Base-by-base conservation (phyloP, 441 rosid genomes). In the Pelargonium citronellum region DNA sequence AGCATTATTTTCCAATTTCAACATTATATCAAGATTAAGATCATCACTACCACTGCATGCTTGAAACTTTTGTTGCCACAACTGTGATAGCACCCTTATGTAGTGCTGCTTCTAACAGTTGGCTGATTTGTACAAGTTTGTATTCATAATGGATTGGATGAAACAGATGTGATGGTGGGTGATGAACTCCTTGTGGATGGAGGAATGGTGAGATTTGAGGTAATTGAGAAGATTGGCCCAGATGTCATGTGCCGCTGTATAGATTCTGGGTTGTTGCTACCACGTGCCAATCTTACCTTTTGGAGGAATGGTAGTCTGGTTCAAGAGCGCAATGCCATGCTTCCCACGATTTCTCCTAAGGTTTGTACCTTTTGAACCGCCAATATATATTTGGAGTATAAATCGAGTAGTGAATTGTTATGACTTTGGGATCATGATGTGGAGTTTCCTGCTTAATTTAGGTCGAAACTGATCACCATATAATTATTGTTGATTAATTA, bases 201-300 rank as follows among this genome's bases (percentile, higher is more conserved):
- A 77, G 99, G 98, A 27, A 95, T 95, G 99, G 98, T 89, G 83
- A 83, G 97, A 78, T 95, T 95, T 82, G 98, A 95, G 70, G 98
- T 95, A 83, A 87, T 84, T 17, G 96, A 91, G 85, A 95, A 88
- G 85, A 84, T 95, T 58, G 98, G 98, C 51, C 96, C 95, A 34
- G 99, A 95, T 83, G 96, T 95, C 49, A 89, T 87, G 78, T 95
- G 99, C 58, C 69, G 51, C 46, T 92, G 99, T 67, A 95, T 97
- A 11, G 99, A 95, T 79, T 95, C 98, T 0, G 99, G 99, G 30
- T 68, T 95, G 81, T 81, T 92, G 84, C 87, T 95, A 69, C 97
- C 98, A 0, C 92, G 97, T 66, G 98, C 98, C 34, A 92, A 95
- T 73, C 81, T 95, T 87, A 95, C 96, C 22, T 95, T 90, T 65